phyloP scores from a whole-genome alignment of 129 eudicot genomes.

The Apium graveolens region DNA sequence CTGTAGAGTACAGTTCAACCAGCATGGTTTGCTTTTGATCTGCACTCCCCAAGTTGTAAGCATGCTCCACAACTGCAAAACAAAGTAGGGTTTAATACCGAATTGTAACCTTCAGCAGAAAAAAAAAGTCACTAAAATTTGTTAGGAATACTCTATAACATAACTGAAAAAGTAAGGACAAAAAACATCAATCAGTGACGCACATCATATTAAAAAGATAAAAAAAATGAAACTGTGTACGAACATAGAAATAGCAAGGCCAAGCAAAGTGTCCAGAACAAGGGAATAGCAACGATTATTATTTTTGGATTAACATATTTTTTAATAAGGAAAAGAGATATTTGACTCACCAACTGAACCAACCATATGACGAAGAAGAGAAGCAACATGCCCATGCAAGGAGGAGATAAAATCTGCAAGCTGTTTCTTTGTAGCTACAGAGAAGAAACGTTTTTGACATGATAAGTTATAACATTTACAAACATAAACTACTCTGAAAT shows the following conservation, averaged over 20 bases:
- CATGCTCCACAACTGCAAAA: conserved; percentile 81
- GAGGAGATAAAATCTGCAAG: conserved; percentile 63
- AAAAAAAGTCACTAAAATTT: not conserved
- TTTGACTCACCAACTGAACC: conserved; percentile 82
- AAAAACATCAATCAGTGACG: not conserved
- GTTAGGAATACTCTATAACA: not conserved
- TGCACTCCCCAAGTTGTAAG: conserved; percentile 68
- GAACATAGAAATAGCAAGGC: not conserved
- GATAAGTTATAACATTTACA: not conserved
- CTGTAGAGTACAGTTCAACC: conserved; percentile 83
- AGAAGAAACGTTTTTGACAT: conserved; percentile 4
- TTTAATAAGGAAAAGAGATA: not conserved
- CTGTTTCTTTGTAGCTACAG: conserved; percentile 74
- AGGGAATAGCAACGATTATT: not conserved
- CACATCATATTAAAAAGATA: not conserved
- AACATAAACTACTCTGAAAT: not conserved
- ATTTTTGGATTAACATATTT: not conserved
- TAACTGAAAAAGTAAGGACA: not conserved
- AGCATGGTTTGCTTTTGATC: conserved; percentile 72
- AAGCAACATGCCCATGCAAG: conserved; percentile 89
- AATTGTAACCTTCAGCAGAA: not conserved
- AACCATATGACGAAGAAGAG: conserved; percentile 87
- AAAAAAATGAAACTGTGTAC: not conserved
- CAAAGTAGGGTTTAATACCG: not conserved
- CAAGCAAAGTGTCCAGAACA: not conserved